A percentile compares a stretch with the other conserved stretches of the same genome.
Evolutionary conservation across 1,284 basidiomycete species (phyloP).

Genomic region (Apiotrichum montevideense): DNA sequence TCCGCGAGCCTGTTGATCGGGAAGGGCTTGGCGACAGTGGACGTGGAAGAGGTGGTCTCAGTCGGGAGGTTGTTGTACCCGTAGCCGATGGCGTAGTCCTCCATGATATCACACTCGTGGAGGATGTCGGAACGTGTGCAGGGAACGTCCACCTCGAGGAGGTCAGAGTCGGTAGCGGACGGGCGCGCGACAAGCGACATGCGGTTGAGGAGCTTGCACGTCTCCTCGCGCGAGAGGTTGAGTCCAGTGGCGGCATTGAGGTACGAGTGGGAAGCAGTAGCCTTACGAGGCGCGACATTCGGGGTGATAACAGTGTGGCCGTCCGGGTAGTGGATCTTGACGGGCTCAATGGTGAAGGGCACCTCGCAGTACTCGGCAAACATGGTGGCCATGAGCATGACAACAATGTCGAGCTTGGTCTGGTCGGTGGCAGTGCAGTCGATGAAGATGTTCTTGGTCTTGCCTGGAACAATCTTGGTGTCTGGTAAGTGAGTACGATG

Average conservation of each 20-base stretch:
- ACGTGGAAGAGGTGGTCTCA: constrained; percentile 79
- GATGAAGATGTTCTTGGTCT: constrained; percentile 92
- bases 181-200: constrained; percentile 51
- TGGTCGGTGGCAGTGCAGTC: constrained; percentile 97
- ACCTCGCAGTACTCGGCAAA: constrained; percentile 93
- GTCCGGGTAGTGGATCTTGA: constrained; percentile 71
- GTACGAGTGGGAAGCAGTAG: constrained; percentile 77
- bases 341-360: constrained; percentile 83
- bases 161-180: constrained; percentile 52
- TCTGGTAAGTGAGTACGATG: constrained; percentile 41
- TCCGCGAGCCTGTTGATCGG: constrained; percentile 87
- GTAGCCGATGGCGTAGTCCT: constrained; percentile 95
- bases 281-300: constrained; percentile 65
- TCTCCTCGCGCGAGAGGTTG: constrained; percentile 50
- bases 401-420: constrained; percentile 91
- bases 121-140: constrained; percentile 92
- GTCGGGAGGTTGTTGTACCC: constrained; percentile 95
- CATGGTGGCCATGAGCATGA: constrained; percentile 92
- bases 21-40: constrained; percentile 87
- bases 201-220: constrained; percentile 37
- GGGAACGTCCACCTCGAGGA: constrained; percentile 69
- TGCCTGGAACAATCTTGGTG: constrained; percentile 85
- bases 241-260: constrained; percentile 95
- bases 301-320: constrained; percentile 73
- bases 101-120: constrained; percentile 97